phyloP scores from a whole-genome alignment of 192 early-diverging fungal genomes.

The Anaeromyces robustus region DNA sequence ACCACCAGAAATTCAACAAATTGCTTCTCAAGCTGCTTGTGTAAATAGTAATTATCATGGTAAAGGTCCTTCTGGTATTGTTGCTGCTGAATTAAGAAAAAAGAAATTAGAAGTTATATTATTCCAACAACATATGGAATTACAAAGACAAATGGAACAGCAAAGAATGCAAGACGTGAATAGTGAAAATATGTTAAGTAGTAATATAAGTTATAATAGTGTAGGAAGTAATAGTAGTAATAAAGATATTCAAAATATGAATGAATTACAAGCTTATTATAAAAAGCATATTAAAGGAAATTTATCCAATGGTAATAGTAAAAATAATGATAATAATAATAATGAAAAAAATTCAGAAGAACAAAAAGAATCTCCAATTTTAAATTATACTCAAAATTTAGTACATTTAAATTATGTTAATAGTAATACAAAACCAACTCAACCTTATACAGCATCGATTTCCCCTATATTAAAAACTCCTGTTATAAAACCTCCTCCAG shows the following conservation, averaged over 20 bases:
- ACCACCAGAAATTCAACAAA: neutral
- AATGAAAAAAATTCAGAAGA: too few species aligned
- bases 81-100: neutral
- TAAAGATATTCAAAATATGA: neutral
- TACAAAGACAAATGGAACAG: neutral
- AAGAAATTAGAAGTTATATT: neutral
- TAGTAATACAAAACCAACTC: too few species aligned
- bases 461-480: too few species aligned
- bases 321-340: too few species aligned
- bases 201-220: neutral
- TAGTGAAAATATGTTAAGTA: neutral
- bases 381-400: too few species aligned
- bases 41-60: neutral
- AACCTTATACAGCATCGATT: too few species aligned
- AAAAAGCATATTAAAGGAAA: neutral
- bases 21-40: neutral
- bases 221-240: neutral
- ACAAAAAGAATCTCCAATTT: too few species aligned
- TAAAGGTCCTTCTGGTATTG: neutral
- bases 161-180: neutral
- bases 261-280: neutral
- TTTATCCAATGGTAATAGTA: too few species aligned
- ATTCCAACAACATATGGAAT: neutral
- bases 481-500: too few species aligned
- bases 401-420: too few species aligned